Evolutionary conservation across 345 rosid species (phyloP), one percentile per base, ranked within the genome.

Genomic region (Salix koriyanagi): DNA sequence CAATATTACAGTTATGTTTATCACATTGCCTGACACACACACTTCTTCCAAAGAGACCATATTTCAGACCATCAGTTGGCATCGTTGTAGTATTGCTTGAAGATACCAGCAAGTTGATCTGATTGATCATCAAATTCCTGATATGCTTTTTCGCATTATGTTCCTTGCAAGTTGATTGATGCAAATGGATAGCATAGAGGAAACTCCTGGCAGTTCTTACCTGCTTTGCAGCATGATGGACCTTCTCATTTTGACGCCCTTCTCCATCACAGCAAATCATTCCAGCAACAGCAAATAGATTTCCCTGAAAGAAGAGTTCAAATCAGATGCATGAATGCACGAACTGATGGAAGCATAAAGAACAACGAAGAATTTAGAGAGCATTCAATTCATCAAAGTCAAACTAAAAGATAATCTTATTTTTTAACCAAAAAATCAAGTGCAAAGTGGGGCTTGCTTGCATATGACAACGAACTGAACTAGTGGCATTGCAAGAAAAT

Each of bases 201-300:
- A 61, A 79, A 67, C 48, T 25, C 28, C 23, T 67, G n/a, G 36
- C 15, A n/a, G n/a, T 34, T 34, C 34, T 82, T 90, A 92, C 98
- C 98, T 96, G 96, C 92, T 86, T 83, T 93, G 97, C 83, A 96
- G 79, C 86, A 92, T 69, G 82, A 91, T 79, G 54, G 98, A 93
- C 76, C 77, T 93, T 91, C 30, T 93, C 98, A 82, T 93, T 96
- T 79, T 93, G 80, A 85, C 86, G 92, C 73, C 98, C 99, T 73
- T 96, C 99, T 66, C 91, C 99, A 70, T 96, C 99, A 81, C 98
- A 92, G 75, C 94, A 91, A 83, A 93, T 89, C 97, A 96, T 93
- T 71, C 98, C 98, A 61, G 88, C 94, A 18, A 90, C 94, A 15
- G 94, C 80, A 82, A 96, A 90, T 65, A 93, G 73, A 76, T 89